Base-by-base conservation (phyloP, 345 rosid species). In the Hibiscus mutabilis region DNA sequence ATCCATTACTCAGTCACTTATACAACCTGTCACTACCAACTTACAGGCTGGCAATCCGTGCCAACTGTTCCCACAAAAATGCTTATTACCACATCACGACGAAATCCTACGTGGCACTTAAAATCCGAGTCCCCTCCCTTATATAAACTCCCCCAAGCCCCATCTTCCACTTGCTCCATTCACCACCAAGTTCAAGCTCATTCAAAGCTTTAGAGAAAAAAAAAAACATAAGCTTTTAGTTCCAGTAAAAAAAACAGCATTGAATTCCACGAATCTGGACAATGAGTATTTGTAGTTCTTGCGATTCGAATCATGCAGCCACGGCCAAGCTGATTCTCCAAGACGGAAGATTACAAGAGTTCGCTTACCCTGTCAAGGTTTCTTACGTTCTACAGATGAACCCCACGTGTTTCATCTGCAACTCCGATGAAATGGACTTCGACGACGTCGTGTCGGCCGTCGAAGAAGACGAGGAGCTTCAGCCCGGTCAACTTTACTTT, bases 381-480 rank as follows among this genome's bases (percentile, higher is more conserved):
- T 94, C 97, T 40, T 83, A 77, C 65, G 87, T 96, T 37, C 75
- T 96, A 13, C 86, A 81, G 9, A 82, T 70, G 76, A 66, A 86
- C 37, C 89, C 93, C 0, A 46, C 83, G 68, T 82, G 81, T 65
- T 92, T 96, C 66, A 89, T 96, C 14, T 95, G 99, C 76, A 89
- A 91, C 84, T 88, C 99, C 16, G 99, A 95, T 69, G 97, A 92
- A 33, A 87, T 95, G 98, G 99, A 95, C 37, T 92, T 95, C 68
- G 91, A 91, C 84, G 89, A 83, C 58, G 88, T 83, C 76, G 85
- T 82, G 14, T 84, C 87, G 7, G 89, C 97, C 35, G 29, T 95
- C 3, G 65, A 77, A 47, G 91, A 75, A 5, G 92, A 90, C 2
- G 96, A 90, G 11, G 91, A 83, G 79, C 92, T 95, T 59, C 94